Evolutionary conservation across 2,329 filamentous ascomycete species (phyloP), one percentile per base, ranked within the genome.

Genomic region (Colletotrichum spaethianum): DNA sequence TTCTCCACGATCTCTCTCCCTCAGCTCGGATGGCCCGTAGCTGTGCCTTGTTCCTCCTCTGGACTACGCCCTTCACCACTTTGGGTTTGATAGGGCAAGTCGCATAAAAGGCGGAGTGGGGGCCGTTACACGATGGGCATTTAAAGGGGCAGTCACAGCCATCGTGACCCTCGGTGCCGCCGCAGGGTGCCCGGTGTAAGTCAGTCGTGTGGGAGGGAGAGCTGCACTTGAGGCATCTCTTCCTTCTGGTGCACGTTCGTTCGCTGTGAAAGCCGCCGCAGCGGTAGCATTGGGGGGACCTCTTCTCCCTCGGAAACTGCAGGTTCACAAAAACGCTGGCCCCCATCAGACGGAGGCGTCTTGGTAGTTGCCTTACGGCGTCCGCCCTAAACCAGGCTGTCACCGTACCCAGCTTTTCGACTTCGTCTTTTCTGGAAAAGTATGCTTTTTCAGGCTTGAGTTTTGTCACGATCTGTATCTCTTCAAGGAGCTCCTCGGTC

Each of bases 161-260:
- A 38, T 57, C 16, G 33, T 36, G 33, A 40, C 53, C 53, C 53
- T 57, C 33, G 33, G 33, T 57, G n/a, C 53, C 33, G 33, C 53
- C 33, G 33, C 33, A 57, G 23, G 53, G 53, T 40, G 53, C 53
- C 53, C 16, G 33, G 33, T 40, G 74, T 79, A 3, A 69, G 74
- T 48, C 63, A 69, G 65, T 79, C 68, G 50, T 78, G 40, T 60
- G 23, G 40, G 57, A 60, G 18, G 38, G 57, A 46, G 57, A 60
- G 57, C 57, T 60, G 38, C 40, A 60, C 57, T 60, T 60, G 26
- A 60, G 20, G 57, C 40, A 60, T 46, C 57, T 60, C 57, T 60
- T 60, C 57, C 40, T 60, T 60, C 40, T 60, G 26, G 38, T 60
- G 23, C 26, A 60, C 57, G 57, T 60, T 44, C 40, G 57, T 60